Evolutionary conservation across 2,329 filamentous ascomycete genomes (phyloP).

Genomic region (Scedosporium boydii): DNA sequence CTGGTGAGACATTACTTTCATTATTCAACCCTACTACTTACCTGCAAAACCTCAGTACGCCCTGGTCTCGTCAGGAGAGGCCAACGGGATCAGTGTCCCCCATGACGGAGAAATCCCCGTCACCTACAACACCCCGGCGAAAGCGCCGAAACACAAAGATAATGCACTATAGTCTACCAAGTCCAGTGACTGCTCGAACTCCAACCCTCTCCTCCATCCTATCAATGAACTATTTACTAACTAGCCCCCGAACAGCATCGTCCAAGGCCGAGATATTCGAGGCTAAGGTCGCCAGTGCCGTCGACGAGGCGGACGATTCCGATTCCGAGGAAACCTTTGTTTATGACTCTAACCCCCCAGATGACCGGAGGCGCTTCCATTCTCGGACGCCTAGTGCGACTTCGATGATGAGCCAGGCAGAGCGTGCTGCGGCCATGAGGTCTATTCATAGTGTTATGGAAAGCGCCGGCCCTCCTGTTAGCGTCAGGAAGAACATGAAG

Average conservation of each 20-base stretch:
- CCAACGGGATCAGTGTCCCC: neutral
- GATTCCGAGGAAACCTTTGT: slow-evolving; percentile 98
- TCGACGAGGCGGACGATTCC: slow-evolving; percentile 91
- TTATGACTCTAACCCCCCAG: slow-evolving; percentile 93
- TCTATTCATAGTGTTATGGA: slow-evolving; percentile 62
- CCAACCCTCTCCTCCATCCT: neutral
- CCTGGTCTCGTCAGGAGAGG: no score
- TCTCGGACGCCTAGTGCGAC: slow-evolving; percentile 92
- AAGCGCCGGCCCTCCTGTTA: slow-evolving; percentile 30
- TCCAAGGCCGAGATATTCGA: slow-evolving; percentile 98
- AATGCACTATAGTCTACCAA: neutral
- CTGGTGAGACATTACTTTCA: slow-evolving; percentile 49
- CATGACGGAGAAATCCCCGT: neutral
- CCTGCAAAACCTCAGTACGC: slow-evolving; percentile 1
- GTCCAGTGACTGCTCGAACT: neutral
- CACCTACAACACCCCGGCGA: neutral
- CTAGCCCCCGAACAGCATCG: slow-evolving; percentile 44
- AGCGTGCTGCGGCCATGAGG: slow-evolving; percentile 45
- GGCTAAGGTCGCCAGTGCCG: slow-evolving; percentile 88
- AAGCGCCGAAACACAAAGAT: neutral
- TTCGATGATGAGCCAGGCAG: slow-evolving; percentile 65
- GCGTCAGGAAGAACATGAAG: slow-evolving; percentile 83
- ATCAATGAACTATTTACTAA: slow-evolving; percentile 3
- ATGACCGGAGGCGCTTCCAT: slow-evolving; percentile 66
- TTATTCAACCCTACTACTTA: slow-evolving; percentile 7